Conservation (phyloP, 441 rosid species). For the Kokia cookei region DNA sequence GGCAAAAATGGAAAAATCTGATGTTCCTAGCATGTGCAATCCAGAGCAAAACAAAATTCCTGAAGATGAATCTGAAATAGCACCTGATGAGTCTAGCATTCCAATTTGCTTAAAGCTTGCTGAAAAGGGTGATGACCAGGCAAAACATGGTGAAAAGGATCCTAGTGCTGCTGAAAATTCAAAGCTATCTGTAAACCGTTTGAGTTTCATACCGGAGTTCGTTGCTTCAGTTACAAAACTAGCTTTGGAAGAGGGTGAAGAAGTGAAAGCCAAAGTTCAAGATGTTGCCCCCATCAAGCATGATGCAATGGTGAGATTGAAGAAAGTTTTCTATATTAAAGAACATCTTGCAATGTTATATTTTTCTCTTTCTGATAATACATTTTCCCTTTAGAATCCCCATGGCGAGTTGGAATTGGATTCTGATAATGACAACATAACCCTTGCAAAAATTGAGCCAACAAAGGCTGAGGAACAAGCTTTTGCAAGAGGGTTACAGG, state of each 20-base stretch:
- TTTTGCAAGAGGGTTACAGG: constrained; percentile 86
- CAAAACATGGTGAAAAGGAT: constrained; percentile 30
- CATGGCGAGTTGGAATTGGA: constrained; percentile 58
- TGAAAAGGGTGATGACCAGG: constrained; percentile 23
- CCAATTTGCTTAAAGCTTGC: constrained; percentile 18
- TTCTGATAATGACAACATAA: background rate
- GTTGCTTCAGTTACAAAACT: constrained; percentile 66
- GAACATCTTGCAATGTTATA: constrained; percentile 9
- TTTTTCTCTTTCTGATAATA: constrained; percentile 16
- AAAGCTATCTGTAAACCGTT: constrained; percentile 35
- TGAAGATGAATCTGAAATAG: constrained; percentile 14
- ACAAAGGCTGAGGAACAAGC: constrained; percentile 10
- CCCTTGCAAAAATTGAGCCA: background rate
- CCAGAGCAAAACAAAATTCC: constrained; percentile 17
- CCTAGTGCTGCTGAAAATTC: constrained; percentile 33
- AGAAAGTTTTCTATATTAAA: constrained; percentile 9
- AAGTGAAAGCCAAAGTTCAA: constrained; percentile 52
- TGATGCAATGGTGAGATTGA: constrained; percentile 50
- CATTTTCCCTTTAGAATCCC: constrained; percentile 41
- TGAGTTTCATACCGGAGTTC: constrained; percentile 61
- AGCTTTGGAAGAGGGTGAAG: constrained; percentile 77
- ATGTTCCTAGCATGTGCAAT: background rate
- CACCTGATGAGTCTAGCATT: constrained; percentile 15
- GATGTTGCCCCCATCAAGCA: constrained; percentile 22
- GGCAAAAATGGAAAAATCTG: constrained; percentile 25